Evolutionary conservation across 1,284 basidiomycete species (phyloP).

Genomic region (Tausonia pullulans): DNA sequence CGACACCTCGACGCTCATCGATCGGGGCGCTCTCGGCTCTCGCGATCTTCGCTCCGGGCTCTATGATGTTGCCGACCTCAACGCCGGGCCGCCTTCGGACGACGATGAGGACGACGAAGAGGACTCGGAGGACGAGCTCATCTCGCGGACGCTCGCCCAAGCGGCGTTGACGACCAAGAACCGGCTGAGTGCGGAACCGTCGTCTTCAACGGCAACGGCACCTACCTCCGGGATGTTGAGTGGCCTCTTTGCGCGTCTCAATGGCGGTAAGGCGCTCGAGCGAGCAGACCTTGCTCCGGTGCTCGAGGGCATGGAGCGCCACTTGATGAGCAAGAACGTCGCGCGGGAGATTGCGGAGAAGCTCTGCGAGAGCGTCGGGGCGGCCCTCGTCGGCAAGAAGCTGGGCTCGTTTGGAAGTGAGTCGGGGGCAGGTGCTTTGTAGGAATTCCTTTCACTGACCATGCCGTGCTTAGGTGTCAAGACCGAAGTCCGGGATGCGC

Average conservation of each 20-base stretch:
- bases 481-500: slow-evolving; percentile 67
- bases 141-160: slow-evolving; percentile 44
- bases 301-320: slow-evolving; percentile 86
- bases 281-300: slow-evolving; percentile 78
- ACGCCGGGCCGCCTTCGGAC: slow-evolving; percentile 39
- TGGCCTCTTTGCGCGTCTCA: slow-evolving; percentile 67
- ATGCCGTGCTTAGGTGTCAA: slow-evolving; percentile 50
- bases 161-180: slow-evolving; percentile 29
- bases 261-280: slow-evolving; percentile 66
- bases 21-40: no score
- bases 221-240: neutral
- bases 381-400: slow-evolving; percentile 79
- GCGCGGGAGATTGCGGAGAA: slow-evolving; percentile 90
- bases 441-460: neutral
- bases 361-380: slow-evolving; percentile 84
- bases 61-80: slow-evolving; percentile 92
- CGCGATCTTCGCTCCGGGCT: slow-evolving; percentile 41
- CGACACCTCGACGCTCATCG: no score
- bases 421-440: slow-evolving; percentile 22
- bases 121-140: slow-evolving; percentile 45
- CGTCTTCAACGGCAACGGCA: neutral
- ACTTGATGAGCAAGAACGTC: slow-evolving; percentile 98
- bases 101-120: slow-evolving; percentile 30
- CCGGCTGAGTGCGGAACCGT: slow-evolving; percentile 21
- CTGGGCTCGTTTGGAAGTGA: slow-evolving; percentile 73